Conservation (phyloP, 2,329 filamentous ascomycete species). For the Didymella keratinophila region DNA sequence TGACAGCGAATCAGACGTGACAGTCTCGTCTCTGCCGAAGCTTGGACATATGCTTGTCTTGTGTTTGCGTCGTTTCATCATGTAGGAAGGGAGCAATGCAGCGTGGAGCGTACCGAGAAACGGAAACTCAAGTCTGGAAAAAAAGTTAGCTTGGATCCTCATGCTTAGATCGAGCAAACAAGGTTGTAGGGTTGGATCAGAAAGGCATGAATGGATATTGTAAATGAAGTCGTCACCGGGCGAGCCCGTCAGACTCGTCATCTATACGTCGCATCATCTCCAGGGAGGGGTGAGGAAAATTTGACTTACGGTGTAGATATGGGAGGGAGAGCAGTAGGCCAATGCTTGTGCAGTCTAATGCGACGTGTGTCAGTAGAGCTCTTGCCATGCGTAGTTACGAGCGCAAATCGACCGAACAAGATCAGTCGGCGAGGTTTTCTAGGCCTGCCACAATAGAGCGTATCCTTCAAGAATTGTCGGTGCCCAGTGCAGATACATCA, state of each 20-base stretch:
- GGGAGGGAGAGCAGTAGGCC: not conserved
- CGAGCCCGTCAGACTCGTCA: constrained; percentile 80
- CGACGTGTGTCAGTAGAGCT: constrained; percentile 20
- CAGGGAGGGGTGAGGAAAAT: constrained; percentile 16
- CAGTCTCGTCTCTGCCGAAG: constrained; percentile 61
- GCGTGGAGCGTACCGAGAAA: constrained; percentile 28
- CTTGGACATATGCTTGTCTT: constrained; percentile 99
- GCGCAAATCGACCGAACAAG: constrained; percentile 20
- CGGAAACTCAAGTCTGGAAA: constrained; percentile 18
- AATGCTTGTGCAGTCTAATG: not conserved
- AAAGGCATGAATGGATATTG: constrained; percentile 74
- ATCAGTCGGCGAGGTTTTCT: constrained; percentile 99
- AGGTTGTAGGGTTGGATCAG: constrained; percentile 28
- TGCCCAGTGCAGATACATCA: constrained; percentile 99
- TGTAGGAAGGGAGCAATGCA: constrained; percentile 35
- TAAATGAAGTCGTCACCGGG: constrained; percentile 70
- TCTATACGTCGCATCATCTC: constrained; percentile 63
- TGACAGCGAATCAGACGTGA: constrained; percentile 45
- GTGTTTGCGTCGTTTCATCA: constrained; percentile 83
- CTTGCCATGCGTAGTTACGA: not conserved
- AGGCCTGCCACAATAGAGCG: constrained; percentile 95
- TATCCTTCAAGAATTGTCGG: constrained; percentile 85
- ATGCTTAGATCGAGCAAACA: constrained; percentile 7
- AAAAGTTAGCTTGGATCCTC: constrained; percentile 15
- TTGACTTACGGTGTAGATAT: constrained; percentile 29